Evolutionary conservation across 2,329 filamentous ascomycete genomes (phyloP), one percentile per base, ranked within the genome.

Genomic region (Aspergillus caelatus): DNA sequence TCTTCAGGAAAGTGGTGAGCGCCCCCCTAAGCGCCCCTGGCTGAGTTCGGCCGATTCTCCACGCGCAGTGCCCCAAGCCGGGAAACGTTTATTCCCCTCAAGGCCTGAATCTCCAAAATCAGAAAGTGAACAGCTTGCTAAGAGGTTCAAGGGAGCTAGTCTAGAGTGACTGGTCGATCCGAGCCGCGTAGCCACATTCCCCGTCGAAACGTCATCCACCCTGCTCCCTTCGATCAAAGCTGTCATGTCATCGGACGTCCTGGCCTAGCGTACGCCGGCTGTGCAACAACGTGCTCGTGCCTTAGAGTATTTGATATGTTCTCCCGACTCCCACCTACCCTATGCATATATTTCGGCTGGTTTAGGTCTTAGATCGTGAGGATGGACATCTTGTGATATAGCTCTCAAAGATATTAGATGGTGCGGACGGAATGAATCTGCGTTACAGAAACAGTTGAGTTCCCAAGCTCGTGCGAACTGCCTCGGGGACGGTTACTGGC

Each of bases 1-100:
- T 78, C 87, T 98, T 82, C 89, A 95, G 89, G 91, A 93, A 88
- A 93, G 92, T 86, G 93, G 94, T 96, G 94, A 97, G 91, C 90
- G 90, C 88, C 88, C 90, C 87, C 89, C 89, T 80, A 96, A 95
- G 86, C 91, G 84, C 78, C 73, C 77, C 71, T 76, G 80, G 78
- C 75, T 75, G 65, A 71, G 68, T 67, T 75, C 77, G 67, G 78
- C 80, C 74, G 78, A 80, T 72, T 66, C 71, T 72, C 64, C 71
- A 70, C 68, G 68, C 66, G 71, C 71, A 70, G 68, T 73, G 64
- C 68, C 72, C 66, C 69, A 74, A 66, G 69, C 75, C 67, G 70
- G 71, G 59, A 77, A 75, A 68, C 75, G 74, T 68, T 71, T 68
- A 69, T 70, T 77, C 66, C 70, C 72, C 67, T 70, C 71, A 59